Base-by-base conservation (phyloP, 2,329 filamentous ascomycete species). In the Xylaria sp. region DNA sequence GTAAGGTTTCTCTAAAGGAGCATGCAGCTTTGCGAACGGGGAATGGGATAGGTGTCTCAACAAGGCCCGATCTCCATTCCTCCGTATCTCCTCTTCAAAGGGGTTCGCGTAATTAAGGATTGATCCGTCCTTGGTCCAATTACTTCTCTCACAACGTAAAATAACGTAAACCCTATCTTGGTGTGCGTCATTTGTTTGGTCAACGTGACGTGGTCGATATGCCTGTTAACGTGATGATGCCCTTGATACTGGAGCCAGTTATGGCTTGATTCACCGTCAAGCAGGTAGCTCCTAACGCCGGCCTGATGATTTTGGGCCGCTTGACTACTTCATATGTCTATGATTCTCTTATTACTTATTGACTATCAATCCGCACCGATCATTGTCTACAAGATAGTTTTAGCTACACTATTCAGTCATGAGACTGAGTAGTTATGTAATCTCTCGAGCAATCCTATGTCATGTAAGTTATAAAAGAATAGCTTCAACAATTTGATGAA, bases 41-140 rank as follows among this genome's bases (percentile, higher is more conserved):
- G 61, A 41, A 52, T 43, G 45, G 39, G 45, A 56, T 46, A 18
- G 25, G 60, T 58, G 20, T 45, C 50, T 56, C 32, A 28, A 63
- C 7, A 20, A 15, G 39, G 23, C 50, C 36, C 20, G 39, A 45
- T 66, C 53, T 60, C 32, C 25, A 46, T 32, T 45, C 60, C 28
- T 55, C 53, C 56, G 36, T 55, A 18, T 61, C 67, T 61, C 52
- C 43, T 57, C 43, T 46, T 12, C 60, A 60, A 62, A 57, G n/a
- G 61, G 45, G 57, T 15, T 39, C 61, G 23, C 65, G 32, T 39
- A 56, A 67, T 64, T 41, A 36, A 50, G 50, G 50, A 67, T 61
- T 53, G 12, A 67, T 63, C 12, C 39, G 13, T 48, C 20, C 15
- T 10, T 34, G 18, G 20, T 43, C 56, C 25, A 20, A 32, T 45